These are phyloP conservation scores for Fraxinus greggii DNA, from an alignment of 305 asterid species.

Conservation along the genomic window DNA sequence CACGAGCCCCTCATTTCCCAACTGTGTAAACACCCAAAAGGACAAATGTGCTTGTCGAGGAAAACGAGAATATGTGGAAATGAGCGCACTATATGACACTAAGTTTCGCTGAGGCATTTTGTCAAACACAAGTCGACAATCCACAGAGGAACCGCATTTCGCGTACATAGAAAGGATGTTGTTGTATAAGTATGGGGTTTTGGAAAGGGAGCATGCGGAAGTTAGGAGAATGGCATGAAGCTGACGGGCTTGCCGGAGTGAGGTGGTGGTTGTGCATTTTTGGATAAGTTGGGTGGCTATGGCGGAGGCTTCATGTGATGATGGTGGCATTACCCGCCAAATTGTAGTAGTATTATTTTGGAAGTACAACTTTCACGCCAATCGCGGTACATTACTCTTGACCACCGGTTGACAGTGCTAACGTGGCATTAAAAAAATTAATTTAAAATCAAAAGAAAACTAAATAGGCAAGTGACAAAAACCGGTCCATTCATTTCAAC, in stretches of 20 bases:
- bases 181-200: constrained; percentile 54
- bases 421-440: too few relatives aligned
- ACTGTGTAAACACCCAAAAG: constrained; percentile 36
- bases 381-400: too few relatives aligned
- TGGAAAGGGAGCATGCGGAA: constrained; percentile 24
- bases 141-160: constrained; percentile 54
- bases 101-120: constrained; percentile 68
- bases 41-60: constrained; percentile 36
- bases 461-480: too few relatives aligned
- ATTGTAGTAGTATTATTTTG: not conserved
- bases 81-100: constrained; percentile 68
- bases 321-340: constrained; percentile 40
- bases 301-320: constrained; percentile 40
- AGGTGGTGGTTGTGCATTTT: constrained; percentile 57
- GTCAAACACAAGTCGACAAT: constrained; percentile 67
- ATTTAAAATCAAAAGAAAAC: too few relatives aligned
- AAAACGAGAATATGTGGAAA: constrained; percentile 62
- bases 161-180: constrained; percentile 73
- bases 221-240: constrained; percentile 72
- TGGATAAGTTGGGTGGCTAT: constrained; percentile 41
- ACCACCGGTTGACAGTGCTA: too few relatives aligned
- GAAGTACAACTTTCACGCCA: not conserved
- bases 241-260: constrained; percentile 60
- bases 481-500: too few relatives aligned
- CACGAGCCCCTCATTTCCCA: constrained; percentile 37